Conservation (phyloP, 371 early-diverging fungal species). For the Thermomucor indicae-seudaticae region DNA sequence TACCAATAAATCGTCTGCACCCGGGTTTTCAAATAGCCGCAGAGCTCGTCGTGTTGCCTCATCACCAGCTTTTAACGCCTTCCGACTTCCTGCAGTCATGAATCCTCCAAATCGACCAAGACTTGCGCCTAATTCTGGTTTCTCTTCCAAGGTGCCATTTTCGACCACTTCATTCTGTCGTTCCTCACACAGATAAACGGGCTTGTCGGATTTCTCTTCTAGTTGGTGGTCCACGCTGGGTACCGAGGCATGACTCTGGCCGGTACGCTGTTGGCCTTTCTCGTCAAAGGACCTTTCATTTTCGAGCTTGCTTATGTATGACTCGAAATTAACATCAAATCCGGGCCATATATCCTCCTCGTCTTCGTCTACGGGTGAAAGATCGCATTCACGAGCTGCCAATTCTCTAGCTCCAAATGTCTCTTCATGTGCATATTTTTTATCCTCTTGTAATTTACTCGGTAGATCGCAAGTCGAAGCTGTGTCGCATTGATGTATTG, state of each 20-base stretch:
- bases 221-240: conserved; percentile 9
- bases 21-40: neutral
- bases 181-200: neutral
- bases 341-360: too few relatives aligned
- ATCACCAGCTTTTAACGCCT: conserved; percentile 14
- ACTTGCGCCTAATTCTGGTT: conserved; percentile 17
- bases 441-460: too few relatives aligned
- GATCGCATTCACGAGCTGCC: too few relatives aligned
- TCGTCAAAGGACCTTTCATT: neutral
- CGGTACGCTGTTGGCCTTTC: neutral
- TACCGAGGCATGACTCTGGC: conserved; percentile 1
- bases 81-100: conserved; percentile 15
- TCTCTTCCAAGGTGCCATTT: conserved; percentile 2
- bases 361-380: too few relatives aligned
- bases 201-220: neutral
- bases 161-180: neutral
- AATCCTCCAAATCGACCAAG: conserved; percentile 6
- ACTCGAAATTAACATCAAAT: too few relatives aligned
- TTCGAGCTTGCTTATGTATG: too few relatives aligned
- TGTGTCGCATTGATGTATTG: too few relatives aligned
- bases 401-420: too few relatives aligned
- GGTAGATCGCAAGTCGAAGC: too few relatives aligned
- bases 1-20: too few relatives aligned
- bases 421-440: too few relatives aligned
- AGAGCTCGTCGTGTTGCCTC: conserved; percentile 13